A percentile compares a stretch with the other conserved stretches of the same genome.
Conservation (phyloP, 1,139 yeast genomes). For the Waltiozyma solani region DNA sequence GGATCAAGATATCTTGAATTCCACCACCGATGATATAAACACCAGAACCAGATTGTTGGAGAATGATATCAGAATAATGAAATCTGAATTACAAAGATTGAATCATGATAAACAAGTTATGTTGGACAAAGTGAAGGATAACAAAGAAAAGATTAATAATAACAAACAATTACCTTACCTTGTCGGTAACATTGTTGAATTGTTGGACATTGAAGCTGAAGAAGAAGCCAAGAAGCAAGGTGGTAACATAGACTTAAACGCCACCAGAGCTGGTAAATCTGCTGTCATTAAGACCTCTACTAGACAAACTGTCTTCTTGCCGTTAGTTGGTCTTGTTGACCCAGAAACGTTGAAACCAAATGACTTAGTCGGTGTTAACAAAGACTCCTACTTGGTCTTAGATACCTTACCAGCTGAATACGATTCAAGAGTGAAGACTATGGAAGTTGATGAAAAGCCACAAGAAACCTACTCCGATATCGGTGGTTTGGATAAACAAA, state of each 20-base stretch:
- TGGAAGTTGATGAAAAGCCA: conserved; percentile 99
- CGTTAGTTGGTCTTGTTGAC: conserved; percentile 91
- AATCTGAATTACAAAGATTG: conserved; percentile 83
- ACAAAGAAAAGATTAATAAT: conserved; percentile 91
- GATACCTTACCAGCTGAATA: conserved; percentile 96
- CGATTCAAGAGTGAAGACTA: conserved; percentile 95
- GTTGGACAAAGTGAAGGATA: conserved; percentile 91
- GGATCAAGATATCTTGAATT: conserved; percentile 71
- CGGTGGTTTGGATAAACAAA: conserved; percentile 97
- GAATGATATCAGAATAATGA: conserved; percentile 92
- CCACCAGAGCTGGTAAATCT: conserved; percentile 89
- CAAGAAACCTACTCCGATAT: conserved; percentile 94
- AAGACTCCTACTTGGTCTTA: conserved; percentile 86
- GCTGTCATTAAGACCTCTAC: conserved; percentile 98
- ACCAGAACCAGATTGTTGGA: conserved; percentile 84
- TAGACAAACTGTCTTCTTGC: conserved; percentile 93
- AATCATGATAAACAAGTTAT: conserved; percentile 88
- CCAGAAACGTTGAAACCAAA: conserved; percentile 85
- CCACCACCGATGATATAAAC: conserved; percentile 74
- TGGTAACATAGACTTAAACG: conserved; percentile 89
- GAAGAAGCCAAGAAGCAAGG: conserved; percentile 70
- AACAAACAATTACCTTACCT: conserved; percentile 92
- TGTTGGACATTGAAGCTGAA: conserved; percentile 79
- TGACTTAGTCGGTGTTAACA: conserved; percentile 94
- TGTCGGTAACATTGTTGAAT: conserved; percentile 96